These are phyloP conservation scores for Mycena haematopus DNA, from an alignment of 768 basidiomycete species.

Conservation along the genomic window DNA sequence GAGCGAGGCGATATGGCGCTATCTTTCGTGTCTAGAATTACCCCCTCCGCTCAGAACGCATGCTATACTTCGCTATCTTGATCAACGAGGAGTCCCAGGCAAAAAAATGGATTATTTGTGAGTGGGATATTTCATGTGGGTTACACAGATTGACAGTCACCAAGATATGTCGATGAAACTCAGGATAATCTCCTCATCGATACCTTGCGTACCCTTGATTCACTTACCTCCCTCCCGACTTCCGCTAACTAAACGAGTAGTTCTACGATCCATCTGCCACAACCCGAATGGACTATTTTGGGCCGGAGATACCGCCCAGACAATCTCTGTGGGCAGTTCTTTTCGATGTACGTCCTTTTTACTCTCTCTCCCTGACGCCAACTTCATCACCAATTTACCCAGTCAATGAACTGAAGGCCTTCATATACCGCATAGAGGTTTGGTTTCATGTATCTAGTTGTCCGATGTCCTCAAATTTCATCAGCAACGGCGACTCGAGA, in stretches of 20 bases:
- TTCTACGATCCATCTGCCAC: conserved; percentile 64
- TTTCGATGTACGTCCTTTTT: conserved; percentile 51
- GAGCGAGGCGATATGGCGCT: not conserved
- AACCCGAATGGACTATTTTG: conserved; percentile 76
- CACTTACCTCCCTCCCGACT: not conserved
- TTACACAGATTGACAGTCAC: conserved; percentile 3
- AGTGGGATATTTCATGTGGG: conserved; percentile 25
- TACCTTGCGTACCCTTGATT: conserved; percentile 50
- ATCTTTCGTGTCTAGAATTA: not conserved
- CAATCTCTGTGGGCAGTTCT: conserved; percentile 74
- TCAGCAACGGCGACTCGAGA: conserved; percentile 34
- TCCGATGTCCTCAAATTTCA: not conserved
- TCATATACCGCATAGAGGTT: conserved; percentile 68
- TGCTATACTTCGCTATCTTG: conserved; percentile 47
- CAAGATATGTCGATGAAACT: conserved; percentile 75
- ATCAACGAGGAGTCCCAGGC: conserved; percentile 42
- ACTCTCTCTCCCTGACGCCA: no score
- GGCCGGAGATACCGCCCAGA: conserved; percentile 84
- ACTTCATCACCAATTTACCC: no score
- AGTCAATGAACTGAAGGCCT: conserved; percentile 71
- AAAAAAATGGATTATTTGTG: conserved; percentile 62
- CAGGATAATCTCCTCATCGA: conserved; percentile 78
- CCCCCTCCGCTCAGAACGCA: conserved; percentile 52
- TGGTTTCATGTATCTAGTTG: conserved; percentile 2
- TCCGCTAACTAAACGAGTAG: conserved; percentile 39